Evolutionary conservation across 306 rosid genomes (phyloP), one percentile per base, ranked within the genome.

Genomic region (Prunus mongolica): DNA sequence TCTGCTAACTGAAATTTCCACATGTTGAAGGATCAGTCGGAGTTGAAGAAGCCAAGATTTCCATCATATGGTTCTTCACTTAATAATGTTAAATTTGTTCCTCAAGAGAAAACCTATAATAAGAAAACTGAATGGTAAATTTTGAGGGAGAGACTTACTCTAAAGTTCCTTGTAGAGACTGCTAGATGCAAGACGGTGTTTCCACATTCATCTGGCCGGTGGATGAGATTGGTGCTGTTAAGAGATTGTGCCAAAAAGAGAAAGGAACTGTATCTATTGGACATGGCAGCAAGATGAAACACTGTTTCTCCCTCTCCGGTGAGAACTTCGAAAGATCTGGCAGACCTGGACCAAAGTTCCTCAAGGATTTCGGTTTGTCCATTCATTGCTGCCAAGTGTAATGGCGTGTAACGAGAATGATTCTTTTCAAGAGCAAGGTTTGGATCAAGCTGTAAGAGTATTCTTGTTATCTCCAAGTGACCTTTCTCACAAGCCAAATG

Each of bases 231-330:
- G 50, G 78, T 62, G 1, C 87, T 90, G 67, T 87, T 86, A 61
- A 74, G 69, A 57, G 76, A 74, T 2, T 75, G 75, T 20, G 72
- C 63, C 84, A 92, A 71, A 79, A 63, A 82, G 22, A 75, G 54
- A 50, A 92, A 75, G 20, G 89, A 91, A 71, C 85, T 85, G n/a
- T 72, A 75, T n/a, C 83, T 83, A 14, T 90, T 93, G 3, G 80
- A 81, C 70, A 89, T 89, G 44, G 83, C 92, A 20, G 89, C 89
- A 45, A 92, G 71, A 84, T 92, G 97, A 78, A 88, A 84, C 8
- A 87, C 70, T 4, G 96, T 87, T 82, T 92, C 96, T 69, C 86
- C 91, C 65, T 86, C 92, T 65, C 58, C 72, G 12, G 97, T 88
- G 34, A 34, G 80, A 45, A 68, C 62, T 47, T 81, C 72, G 46